A percentile compares a stretch with the other conserved stretches of the same genome.
Conservation (phyloP, 2,329 filamentous ascomycete species). For the Colletotrichum tofieldiae region DNA sequence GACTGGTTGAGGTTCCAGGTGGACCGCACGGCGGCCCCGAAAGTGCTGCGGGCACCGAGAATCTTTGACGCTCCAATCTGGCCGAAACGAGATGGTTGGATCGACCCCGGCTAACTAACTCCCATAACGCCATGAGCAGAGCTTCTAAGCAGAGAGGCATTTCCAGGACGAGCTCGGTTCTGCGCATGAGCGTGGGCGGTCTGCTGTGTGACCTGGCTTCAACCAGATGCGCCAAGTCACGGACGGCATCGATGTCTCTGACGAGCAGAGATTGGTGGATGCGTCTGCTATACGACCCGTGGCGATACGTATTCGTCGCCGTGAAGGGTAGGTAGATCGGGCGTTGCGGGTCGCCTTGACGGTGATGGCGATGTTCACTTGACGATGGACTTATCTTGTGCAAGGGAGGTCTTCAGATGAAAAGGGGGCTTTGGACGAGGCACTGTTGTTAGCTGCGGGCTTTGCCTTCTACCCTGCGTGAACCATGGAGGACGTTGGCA, state of each 20-base stretch:
- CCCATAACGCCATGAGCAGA: background rate
- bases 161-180: conserved; percentile 11
- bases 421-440: background rate
- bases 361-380: background rate
- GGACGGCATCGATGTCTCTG: background rate
- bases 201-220: conserved; percentile 25
- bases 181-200: conserved; percentile 14
- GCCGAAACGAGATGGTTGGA: conserved; percentile 4
- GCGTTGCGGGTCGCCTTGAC: background rate
- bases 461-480: background rate
- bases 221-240: conserved; percentile 8
- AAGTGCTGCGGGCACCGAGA: background rate
- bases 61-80: background rate
- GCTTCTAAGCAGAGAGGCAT: background rate
- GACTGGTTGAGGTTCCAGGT: conserved; percentile 18
- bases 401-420: background rate
- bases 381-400: background rate
- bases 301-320: background rate
- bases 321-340: background rate
- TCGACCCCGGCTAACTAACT: conserved; percentile 6
- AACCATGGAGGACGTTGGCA: background rate
- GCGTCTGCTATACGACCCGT: background rate
- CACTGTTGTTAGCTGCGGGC: background rate
- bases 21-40: conserved; percentile 16
- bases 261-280: background rate